Evolutionary conservation across 768 basidiomycete species (phyloP), one percentile per base, ranked within the genome.

Genomic region (Trichaptum fuscoviolaceum): DNA sequence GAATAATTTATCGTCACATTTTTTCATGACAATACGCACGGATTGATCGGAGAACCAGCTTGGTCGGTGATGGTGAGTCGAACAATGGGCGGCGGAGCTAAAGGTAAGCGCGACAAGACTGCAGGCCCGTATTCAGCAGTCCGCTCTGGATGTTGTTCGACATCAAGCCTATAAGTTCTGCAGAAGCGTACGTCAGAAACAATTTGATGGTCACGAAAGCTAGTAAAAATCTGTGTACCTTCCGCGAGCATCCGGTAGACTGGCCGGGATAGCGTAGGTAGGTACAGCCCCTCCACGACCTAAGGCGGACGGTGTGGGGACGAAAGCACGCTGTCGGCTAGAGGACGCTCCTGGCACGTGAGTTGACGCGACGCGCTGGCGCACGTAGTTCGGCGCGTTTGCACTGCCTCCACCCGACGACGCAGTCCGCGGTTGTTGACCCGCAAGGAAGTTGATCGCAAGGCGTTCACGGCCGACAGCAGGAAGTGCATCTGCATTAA

Each of bases 1-100:
- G 9, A 61, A 61, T 25, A 24, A 60, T 64, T 63, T 27, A 69
- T 69, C 68, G 72, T 69, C 69, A 70, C 65, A 30, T 23, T 35
- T 64, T 57, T 35, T 67, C 60, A 71, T 64, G 57, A 67, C 24
- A 25, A 60, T 23, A 87, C 93, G 77, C 80, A 96, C 95, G 92
- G 91, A 69, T 89, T 83, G 65, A 92, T 82, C 57, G 81, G 81
- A 72, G 89, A 87, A 17, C 91, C 92, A 64, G 85, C 82, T 20
- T 83, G 80, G 76, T 93, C 91, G 71, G 85, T 83, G 67, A 94
- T 86, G 60, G 85, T 86, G 64, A 97, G 83, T 71, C 89, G 91
- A 18, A 89, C 91, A 67, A 97, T 85, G 30, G 92, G 82, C 7
- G 95, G 91, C 57, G 95, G 95, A 10, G 92, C 88, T 65, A 96